Evolutionary conservation across 805 yeast genomes (phyloP), one percentile per base, ranked within the genome.

Genomic region (Myxozyma geophila): DNA sequence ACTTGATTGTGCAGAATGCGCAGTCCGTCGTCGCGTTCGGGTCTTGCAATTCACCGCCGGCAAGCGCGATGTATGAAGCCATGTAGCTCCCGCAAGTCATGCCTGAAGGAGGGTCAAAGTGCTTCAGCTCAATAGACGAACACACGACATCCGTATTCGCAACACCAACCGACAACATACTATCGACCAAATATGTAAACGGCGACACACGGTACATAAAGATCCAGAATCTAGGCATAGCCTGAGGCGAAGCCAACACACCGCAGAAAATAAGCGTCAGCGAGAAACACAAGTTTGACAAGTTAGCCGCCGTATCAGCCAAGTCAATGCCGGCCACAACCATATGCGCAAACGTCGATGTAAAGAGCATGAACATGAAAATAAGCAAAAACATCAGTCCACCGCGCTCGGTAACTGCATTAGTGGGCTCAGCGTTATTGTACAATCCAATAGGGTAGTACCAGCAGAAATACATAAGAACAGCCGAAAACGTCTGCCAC

Each of bases 191-290:
- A 72, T 90, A 90, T 0, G 93, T 88, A 75, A 82, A 83, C 13
- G 81, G 95, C 39, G 90, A 86, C 19, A 80, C 81, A 70, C 88
- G 82, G 83, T 88, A 87, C 92, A 90, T 88, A 74, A 88, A 90
- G 49, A 83, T 85, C 96, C 96, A 89, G 79, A 90, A 90, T 0
- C 90, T 86, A 12, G 96, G 95, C 87, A 89, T 82, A 56, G 80
- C 75, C 2, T 67, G 46, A 4, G 78, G 78, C 12, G 85, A 82
- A 68, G 85, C 90, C 60, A 86, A 78, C 58, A 87, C 88, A 78
- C 92, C 90, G 74, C 89, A 82, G 79, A 89, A 88, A 19, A 86
- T 78, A 59, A 87, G 80, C 70, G 83, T 74, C 71, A 88, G 82
- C 43, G 87, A 78, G 74, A 84, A 82, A 64, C 82, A 75, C 69